phyloP scores from a whole-genome alignment of 148 eudicot species.

The Rhododendron henanense region DNA sequence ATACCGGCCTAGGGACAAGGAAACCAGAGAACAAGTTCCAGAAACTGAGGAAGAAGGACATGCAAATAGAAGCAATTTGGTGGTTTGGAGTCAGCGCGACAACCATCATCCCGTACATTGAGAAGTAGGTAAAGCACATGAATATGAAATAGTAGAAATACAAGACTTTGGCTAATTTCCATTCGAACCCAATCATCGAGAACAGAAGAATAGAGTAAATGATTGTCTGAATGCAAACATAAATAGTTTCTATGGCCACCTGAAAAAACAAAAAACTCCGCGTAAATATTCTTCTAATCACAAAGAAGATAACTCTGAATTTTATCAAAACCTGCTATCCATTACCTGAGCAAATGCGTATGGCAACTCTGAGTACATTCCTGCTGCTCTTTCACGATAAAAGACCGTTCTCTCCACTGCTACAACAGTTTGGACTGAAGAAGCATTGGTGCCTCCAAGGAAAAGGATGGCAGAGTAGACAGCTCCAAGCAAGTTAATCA shows the following conservation, averaged over 20 bases:
- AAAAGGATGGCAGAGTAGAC: slow-evolving; percentile 38
- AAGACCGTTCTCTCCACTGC: slow-evolving; percentile 50
- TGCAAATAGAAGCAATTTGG: slow-evolving; percentile 35
- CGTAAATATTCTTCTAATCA: neutral
- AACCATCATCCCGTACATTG: slow-evolving; percentile 52
- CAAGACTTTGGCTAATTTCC: slow-evolving; percentile 25
- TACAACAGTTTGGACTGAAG: slow-evolving; percentile 40
- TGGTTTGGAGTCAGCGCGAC: slow-evolving; percentile 42
- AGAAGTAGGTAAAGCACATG: slow-evolving; percentile 48
- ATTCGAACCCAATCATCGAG: slow-evolving; percentile 39
- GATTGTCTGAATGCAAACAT: slow-evolving; percentile 31
- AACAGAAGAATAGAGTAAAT: slow-evolving; percentile 36
- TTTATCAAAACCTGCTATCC: neutral
- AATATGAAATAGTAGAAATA: slow-evolving; percentile 36
- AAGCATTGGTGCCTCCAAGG: slow-evolving; percentile 44
- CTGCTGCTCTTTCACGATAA: slow-evolving; percentile 51
- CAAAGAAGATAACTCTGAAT: neutral
- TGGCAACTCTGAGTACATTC: slow-evolving; percentile 52
- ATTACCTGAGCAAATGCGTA: slow-evolving; percentile 49
- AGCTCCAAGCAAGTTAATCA: slow-evolving; percentile 39
- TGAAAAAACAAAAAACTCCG: neutral
- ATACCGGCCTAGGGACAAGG: slow-evolving; percentile 37
- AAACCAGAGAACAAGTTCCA: slow-evolving; percentile 53
- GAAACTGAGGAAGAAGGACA: slow-evolving; percentile 49
- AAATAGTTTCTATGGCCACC: slow-evolving; percentile 33